These are phyloP conservation scores for Pythium guiyangense DNA, from an alignment of 352 stramenopile species.

Conservation along the genomic window DNA sequence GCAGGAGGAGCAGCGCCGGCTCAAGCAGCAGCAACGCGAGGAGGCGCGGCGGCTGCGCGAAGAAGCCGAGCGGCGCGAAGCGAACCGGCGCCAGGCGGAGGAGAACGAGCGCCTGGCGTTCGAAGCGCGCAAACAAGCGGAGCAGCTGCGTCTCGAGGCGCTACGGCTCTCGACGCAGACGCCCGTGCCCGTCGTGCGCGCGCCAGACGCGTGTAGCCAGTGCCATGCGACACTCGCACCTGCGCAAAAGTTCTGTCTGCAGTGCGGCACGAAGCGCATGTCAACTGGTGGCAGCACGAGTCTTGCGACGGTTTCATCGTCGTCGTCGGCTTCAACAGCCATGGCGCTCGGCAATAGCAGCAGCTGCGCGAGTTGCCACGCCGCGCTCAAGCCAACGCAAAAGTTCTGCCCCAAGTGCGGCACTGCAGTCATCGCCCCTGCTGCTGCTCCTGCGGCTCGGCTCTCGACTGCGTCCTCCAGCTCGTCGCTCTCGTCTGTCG, in stretches of 20 bases:
- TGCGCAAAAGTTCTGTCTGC: slow-evolving; percentile 65
- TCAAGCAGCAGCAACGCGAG: slow-evolving; percentile 41
- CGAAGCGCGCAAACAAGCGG: slow-evolving; percentile 57
- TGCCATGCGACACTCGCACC: slow-evolving; percentile 20
- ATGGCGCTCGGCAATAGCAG: slow-evolving; percentile 11
- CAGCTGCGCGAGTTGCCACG: slow-evolving; percentile 40
- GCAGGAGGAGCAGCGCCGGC: slow-evolving; percentile 43
- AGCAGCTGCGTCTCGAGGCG: slow-evolving; percentile 53
- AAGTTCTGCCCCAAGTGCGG: slow-evolving; percentile 84
- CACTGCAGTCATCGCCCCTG: slow-evolving; percentile 17
- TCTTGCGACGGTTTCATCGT: slow-evolving; percentile 1
- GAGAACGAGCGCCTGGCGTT: slow-evolving; percentile 56
- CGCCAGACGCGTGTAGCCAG: slow-evolving; percentile 1
- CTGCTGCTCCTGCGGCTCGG: slow-evolving; percentile 10
- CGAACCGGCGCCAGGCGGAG: slow-evolving; percentile 52
- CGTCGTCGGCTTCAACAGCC: slow-evolving; percentile 7
- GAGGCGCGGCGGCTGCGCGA: slow-evolving; percentile 49
- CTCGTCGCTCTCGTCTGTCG: slow-evolving; percentile 29
- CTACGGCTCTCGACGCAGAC: slow-evolving; percentile 35
- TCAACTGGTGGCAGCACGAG: not conserved
- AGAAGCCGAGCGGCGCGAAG: slow-evolving; percentile 53
- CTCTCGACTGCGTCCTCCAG: slow-evolving; percentile 18
- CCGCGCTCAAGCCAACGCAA: slow-evolving; percentile 51
- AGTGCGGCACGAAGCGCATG: slow-evolving; percentile 48
- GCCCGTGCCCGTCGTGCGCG: slow-evolving; percentile 7